Percentiles rank a stretch among this genome's conserved stretches.
phyloP scores from a whole-genome alignment of 2,329 filamentous ascomycete species.

The Ascochyta pisi region DNA sequence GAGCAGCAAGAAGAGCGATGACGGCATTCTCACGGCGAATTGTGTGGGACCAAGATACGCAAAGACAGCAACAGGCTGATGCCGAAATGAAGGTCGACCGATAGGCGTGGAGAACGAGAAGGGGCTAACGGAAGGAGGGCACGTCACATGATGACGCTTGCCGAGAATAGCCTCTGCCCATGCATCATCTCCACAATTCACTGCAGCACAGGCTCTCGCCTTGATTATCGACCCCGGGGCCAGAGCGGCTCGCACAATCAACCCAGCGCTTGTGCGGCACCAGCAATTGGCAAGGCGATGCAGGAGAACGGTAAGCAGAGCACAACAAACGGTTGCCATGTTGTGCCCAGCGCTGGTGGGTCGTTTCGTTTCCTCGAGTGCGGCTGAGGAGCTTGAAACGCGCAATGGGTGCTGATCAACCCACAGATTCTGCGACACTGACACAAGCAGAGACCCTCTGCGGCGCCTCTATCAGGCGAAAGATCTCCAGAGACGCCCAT shows the following conservation, averaged over 20 bases:
- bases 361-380: slow-evolving; percentile 11
- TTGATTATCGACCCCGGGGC: slow-evolving; percentile 13
- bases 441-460: slow-evolving; percentile 14
- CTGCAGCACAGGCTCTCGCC: slow-evolving; percentile 7
- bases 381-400: slow-evolving; percentile 13
- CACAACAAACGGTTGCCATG: neutral
- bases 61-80: slow-evolving; percentile 9
- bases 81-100: slow-evolving; percentile 20
- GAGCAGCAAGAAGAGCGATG: slow-evolving; percentile 10
- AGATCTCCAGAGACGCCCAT: slow-evolving; percentile 16
- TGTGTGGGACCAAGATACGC: slow-evolving; percentile 11
- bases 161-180: neutral
- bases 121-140: neutral
- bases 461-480: slow-evolving; percentile 9
- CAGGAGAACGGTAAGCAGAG: neutral
- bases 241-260: slow-evolving; percentile 18
- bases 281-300: slow-evolving; percentile 3
- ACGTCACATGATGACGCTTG: slow-evolving; percentile 8
- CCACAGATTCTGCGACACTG: slow-evolving; percentile 16
- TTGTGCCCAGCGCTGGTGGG: neutral
- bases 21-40: slow-evolving; percentile 15
- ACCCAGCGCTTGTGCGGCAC: slow-evolving; percentile 15
- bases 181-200: slow-evolving; percentile 17
- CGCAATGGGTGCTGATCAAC: slow-evolving; percentile 14
- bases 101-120: slow-evolving; percentile 10